Conservation (phyloP, 2,329 filamentous ascomycete genomes). For the Aspergillus sp. region DNA sequence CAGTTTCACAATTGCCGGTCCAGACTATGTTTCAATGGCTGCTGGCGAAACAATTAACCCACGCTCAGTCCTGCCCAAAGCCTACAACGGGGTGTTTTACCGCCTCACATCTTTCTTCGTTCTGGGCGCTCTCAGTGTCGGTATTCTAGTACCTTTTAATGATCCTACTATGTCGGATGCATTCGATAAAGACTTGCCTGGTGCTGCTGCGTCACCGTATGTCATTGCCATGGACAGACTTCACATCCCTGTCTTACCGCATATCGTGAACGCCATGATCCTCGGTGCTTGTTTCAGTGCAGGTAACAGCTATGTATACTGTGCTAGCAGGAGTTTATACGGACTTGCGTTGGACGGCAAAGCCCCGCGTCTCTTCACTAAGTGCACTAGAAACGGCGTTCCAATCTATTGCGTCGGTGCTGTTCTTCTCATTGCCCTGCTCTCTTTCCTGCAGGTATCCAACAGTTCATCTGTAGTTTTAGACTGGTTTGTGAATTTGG, state of each 20-base stretch:
- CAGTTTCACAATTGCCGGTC: conserved; percentile 63
- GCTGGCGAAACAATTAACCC: conserved; percentile 70
- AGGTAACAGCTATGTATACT: conserved; percentile 65
- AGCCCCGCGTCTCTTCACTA: conserved; percentile 62
- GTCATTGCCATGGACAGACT: conserved; percentile 63
- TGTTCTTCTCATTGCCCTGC: conserved; percentile 62
- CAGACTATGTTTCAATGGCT: conserved; percentile 61
- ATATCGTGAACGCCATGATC: conserved; percentile 70
- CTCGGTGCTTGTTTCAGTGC: conserved; percentile 65
- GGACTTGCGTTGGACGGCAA: conserved; percentile 66
- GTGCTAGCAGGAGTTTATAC: conserved; percentile 63
- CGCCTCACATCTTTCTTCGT: conserved; percentile 72
- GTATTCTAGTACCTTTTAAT: conserved; percentile 67
- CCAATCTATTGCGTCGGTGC: conserved; percentile 68
- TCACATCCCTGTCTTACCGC: conserved; percentile 58
- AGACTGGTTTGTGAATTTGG: conserved; percentile 66
- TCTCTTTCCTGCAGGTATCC: conserved; percentile 71
- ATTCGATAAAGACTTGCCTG: conserved; percentile 55
- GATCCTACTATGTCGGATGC: conserved; percentile 58
- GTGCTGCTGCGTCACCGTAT: conserved; percentile 70
- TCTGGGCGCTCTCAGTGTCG: conserved; percentile 66
- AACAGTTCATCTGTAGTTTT: conserved; percentile 63
- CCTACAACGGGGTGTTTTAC: conserved; percentile 76
- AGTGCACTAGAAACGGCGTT: conserved; percentile 61
- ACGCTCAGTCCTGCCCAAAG: conserved; percentile 63